phyloP scores from a whole-genome alignment of 202 grass and related monocot genomes.

The Zoysia matrella region DNA sequence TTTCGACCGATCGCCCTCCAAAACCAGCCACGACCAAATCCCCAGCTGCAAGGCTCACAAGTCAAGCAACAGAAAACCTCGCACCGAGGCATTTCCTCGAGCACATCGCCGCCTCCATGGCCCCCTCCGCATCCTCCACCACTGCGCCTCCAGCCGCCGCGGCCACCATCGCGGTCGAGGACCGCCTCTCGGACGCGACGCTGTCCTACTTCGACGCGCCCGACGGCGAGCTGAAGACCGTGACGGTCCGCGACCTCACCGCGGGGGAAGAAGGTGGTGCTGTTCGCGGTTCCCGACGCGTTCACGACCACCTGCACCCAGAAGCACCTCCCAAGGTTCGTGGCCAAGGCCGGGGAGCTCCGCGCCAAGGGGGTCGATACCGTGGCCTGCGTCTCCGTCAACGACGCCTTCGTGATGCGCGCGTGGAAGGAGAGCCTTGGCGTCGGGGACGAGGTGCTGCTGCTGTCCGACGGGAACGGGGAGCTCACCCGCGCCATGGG shows the following conservation, averaged over 20 bases:
- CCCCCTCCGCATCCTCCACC: conserved; percentile 51
- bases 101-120: conserved; percentile 42
- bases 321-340: conserved; percentile 84
- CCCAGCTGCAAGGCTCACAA: conserved; percentile 41
- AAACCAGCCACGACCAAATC: neutral
- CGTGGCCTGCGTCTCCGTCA: conserved; percentile 80
- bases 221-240: conserved; percentile 73
- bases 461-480: conserved; percentile 72
- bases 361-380: conserved; percentile 70
- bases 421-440: conserved; percentile 80
- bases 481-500: conserved; percentile 67
- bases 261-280: conserved; percentile 75
- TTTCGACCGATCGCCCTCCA: neutral
- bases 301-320: conserved; percentile 88
- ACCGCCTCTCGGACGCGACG: conserved; percentile 71
- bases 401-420: conserved; percentile 85
- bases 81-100: conserved; percentile 37
- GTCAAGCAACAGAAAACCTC: conserved; percentile 39
- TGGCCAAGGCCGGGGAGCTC: conserved; percentile 71
- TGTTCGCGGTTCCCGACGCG: conserved; percentile 79
- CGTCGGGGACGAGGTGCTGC: conserved; percentile 68
- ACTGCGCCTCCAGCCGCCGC: conserved; percentile 30
- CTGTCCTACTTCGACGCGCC: conserved; percentile 74
- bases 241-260: conserved; percentile 76
- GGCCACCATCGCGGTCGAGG: conserved; percentile 68